Evolutionary conservation across 306 rosid genomes (phyloP).

Genomic region (Lablab purpureus): DNA sequence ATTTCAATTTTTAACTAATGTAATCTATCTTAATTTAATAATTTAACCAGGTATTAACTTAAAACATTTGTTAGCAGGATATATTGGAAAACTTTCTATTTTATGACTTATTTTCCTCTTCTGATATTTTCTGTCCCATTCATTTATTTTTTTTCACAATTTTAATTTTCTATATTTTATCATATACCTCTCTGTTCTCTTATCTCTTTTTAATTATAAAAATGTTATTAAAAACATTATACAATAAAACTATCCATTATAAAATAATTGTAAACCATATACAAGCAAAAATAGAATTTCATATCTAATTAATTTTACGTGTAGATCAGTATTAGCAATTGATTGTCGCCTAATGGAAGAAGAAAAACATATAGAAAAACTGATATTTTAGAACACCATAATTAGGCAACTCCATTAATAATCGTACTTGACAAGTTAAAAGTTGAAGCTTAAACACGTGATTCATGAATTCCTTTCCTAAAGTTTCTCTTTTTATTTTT

Average conservation of each 20-base stretch:
- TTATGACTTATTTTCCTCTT: not conserved
- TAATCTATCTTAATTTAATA: not conserved
- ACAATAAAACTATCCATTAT: no score
- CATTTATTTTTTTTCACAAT: no score
- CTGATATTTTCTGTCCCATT: no score
- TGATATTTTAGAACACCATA: not conserved
- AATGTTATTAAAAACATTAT: no score
- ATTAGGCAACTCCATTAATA: not conserved
- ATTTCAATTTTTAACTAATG: not conserved
- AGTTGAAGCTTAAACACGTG: constrained; percentile 16
- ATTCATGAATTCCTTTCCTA: not conserved
- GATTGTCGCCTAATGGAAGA: not conserved
- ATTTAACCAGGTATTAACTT: not conserved
- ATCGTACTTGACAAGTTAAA: not conserved
- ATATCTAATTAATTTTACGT: not conserved
- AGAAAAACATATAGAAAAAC: no score
- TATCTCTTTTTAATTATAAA: no score
- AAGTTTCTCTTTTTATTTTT: no score
- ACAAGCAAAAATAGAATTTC: no score
- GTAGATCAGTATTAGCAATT: not conserved
- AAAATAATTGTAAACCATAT: no score
- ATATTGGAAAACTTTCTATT: not conserved
- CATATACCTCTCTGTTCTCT: no score
- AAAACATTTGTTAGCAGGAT: not conserved
- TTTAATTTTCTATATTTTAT: no score